A percentile compares a stretch with the other conserved stretches of the same genome.
Conservation (phyloP, 148 eudicot species). For the Vaccinium vitisidaea region DNA sequence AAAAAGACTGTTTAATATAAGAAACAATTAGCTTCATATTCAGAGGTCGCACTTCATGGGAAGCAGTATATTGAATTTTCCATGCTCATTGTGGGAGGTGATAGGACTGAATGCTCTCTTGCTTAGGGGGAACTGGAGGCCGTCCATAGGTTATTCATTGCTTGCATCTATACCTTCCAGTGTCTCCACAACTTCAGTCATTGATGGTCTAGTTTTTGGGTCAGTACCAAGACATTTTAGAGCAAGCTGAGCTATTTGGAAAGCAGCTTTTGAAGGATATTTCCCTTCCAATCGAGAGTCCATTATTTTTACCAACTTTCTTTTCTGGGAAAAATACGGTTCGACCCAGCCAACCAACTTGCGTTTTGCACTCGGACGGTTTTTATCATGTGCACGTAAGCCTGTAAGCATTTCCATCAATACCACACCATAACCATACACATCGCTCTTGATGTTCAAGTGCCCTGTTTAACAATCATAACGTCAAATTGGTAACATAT, state of each 20-base stretch:
- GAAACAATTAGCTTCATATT: neutral
- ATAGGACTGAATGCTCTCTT: constrained; percentile 25
- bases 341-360: constrained; percentile 16
- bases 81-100: constrained; percentile 22
- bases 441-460: constrained; percentile 76
- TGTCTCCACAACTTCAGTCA: constrained; percentile 64
- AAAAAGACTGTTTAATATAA: neutral
- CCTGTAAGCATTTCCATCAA: constrained; percentile 55
- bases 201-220: constrained; percentile 61
- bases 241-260: constrained; percentile 60
- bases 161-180: constrained; percentile 38
- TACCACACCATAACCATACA: constrained; percentile 82
- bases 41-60: neutral
- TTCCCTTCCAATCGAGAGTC: constrained; percentile 63
- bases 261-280: constrained; percentile 65
- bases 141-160: constrained; percentile 26
- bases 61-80: neutral
- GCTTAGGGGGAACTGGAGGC: constrained; percentile 3
- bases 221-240: constrained; percentile 53
- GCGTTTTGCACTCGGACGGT: constrained; percentile 16
- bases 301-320: constrained; percentile 61
- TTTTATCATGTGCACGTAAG: constrained; percentile 10
- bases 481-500: neutral
- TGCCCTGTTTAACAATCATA: constrained; percentile 54
- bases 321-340: constrained; percentile 31